phyloP scores from a whole-genome alignment of 148 eudicot genomes.

The Amaranthus cruentus region DNA sequence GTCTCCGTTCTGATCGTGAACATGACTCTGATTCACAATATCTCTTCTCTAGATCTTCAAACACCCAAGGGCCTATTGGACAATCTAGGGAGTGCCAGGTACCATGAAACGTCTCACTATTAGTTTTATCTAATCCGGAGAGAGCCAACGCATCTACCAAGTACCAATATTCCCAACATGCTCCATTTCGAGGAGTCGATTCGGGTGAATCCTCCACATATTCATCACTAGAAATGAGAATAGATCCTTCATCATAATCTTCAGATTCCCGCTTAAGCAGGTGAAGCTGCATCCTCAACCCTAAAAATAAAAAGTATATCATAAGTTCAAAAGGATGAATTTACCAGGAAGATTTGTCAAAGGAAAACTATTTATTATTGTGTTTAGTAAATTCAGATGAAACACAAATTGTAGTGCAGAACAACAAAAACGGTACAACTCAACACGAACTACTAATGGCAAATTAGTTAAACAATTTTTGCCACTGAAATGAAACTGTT shows the following conservation, averaged over 20 bases:
- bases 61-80: constrained; percentile 47
- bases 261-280: constrained; percentile 78
- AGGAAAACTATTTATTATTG: too few species aligned
- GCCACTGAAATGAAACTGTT: not conserved
- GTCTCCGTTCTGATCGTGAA: constrained; percentile 48
- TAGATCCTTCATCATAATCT: constrained; percentile 31
- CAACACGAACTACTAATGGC: not conserved
- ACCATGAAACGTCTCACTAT: constrained; percentile 34
- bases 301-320: constrained; percentile 25
- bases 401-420: not conserved
- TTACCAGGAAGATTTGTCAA: not conserved
- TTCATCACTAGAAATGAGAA: constrained; percentile 44
- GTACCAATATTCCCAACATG: constrained; percentile 62
- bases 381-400: too few species aligned
- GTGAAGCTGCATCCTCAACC: constrained; percentile 73
- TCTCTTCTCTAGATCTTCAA: constrained; percentile 71
- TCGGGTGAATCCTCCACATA: constrained; percentile 26
- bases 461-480: not conserved
- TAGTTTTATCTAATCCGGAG: constrained; percentile 38
- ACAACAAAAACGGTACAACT: not conserved
- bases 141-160: constrained; percentile 41
- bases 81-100: constrained; percentile 44
- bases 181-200: constrained; percentile 13
- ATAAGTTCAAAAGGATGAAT: not conserved
- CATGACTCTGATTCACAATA: constrained; percentile 32